Evolutionary conservation across 345 rosid species (phyloP), one percentile per base, ranked within the genome.

Genomic region (Gynandropsis gynandra): DNA sequence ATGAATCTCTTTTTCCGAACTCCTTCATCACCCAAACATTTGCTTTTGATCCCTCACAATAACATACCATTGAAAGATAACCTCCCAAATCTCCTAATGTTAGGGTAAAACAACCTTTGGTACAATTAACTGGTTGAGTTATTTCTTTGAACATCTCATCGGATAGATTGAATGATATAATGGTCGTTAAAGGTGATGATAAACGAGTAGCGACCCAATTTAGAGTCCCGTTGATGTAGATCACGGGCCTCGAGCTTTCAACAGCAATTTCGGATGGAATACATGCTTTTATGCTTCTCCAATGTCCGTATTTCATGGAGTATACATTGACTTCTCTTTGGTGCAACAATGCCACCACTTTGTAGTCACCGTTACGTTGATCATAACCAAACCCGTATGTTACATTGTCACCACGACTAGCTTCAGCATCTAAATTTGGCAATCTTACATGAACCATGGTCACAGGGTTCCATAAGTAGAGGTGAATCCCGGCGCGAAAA

Each of bases 401-500:
- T 13, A 47, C 63, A 39, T 38, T 27, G 1, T 5, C 37, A 34
- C 35, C 41, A 5, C 54, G 41, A 21, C 42, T 44, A 11, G 52
- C 42, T 51, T 20, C 47, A 4, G 47, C 42, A 47, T 59, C 67
- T 8, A 67, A 63, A 31, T 37, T 33, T 29, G 62, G 36, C 56
- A 76, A 39, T 51, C 65, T 64, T 34, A 10, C 54, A 44, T 47
- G 62, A 14, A 57, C 11, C 63, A 56, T 59, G 6, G 60, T 47
- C 4, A 56, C 58, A 4, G 73, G 77, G 47, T 76, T 76, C 81
- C 74, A 70, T 14, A 70, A 29, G 45, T 70, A 52, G 34, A 70
- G 7, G 18, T 40, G 27, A 5, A 43, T 32, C 58, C 61, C 72
- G 9, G 63, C 59, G 8, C 39, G 54, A 58, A 67, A 38, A 12